Evolutionary conservation across 495 filamentous ascomycete species (phyloP), one percentile per base, ranked within the genome.

Genomic region (Penicillium cataractarum): DNA sequence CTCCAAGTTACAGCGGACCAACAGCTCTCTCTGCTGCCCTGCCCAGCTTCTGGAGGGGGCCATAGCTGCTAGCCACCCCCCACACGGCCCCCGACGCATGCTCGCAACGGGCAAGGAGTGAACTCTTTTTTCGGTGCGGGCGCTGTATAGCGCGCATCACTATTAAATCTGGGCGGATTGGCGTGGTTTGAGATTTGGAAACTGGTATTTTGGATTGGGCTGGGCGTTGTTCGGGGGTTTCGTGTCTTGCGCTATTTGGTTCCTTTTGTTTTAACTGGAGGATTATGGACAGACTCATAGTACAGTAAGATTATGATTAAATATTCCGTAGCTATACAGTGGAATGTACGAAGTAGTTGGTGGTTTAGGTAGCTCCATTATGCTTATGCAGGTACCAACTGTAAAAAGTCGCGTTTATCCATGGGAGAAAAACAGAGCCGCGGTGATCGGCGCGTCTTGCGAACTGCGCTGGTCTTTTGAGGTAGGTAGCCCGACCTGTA

Each of bases 401-500:
- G 46, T 29, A 29, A 50, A 32, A 24, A 15, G 56, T 49, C 13
- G 29, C 22, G 26, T 22, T 8, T 58, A 42, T 35, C 42, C 29
- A 33, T 24, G 42, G 13, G 15, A 35, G 17, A 42, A 42, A 44
- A 32, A 40, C 17, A 64, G 62, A 64, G 62, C 56, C 62, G 62
- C 56, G 51, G 29, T 54, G 61, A 58, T 63, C 55, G 22, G 55
- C 50, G 49, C 22, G 50, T 64, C 37, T 51, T 31, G 49, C 44
- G 55, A 10, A 33, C 51, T 39, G 6, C 6, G 42, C 31, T 39
- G 12, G n/a, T 4, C 42, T 8, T 8, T n/a, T 46, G 27, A 39
- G 62, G 62, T 64, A 64, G 56, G 62, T 64, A 21, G 29, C 22
- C 62, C 62, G 62, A 64, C 29, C 27, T 33, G 27, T 1, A 3